Evolutionary conservation across 495 filamentous ascomycete species (phyloP).

Genomic region (Tuber microsphaerosporum): DNA sequence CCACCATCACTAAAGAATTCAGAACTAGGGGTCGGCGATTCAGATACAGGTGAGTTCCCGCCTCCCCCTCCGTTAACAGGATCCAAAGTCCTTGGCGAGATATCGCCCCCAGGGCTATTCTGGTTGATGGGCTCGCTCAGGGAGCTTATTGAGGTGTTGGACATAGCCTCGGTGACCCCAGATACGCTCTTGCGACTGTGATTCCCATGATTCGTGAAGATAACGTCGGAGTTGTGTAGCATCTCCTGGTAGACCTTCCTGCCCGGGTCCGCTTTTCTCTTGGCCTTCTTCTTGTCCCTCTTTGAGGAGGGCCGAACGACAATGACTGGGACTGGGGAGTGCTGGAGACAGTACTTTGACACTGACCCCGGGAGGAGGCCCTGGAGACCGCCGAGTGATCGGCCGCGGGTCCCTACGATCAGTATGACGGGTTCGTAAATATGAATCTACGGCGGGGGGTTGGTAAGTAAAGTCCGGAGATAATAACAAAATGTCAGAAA

Average conservation of each 20-base stretch:
- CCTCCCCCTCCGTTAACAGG: slow-evolving; percentile 3
- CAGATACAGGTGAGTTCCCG: slow-evolving; percentile 21
- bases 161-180: slow-evolving; percentile 29
- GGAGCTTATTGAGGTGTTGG: slow-evolving; percentile 33
- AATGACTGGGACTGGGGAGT: slow-evolving; percentile 93
- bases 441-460: slow-evolving; percentile 58
- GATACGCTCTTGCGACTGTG: slow-evolving; percentile 25
- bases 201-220: slow-evolving; percentile 35
- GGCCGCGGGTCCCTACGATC: slow-evolving; percentile 86
- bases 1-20: slow-evolving; percentile 4
- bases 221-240: slow-evolving; percentile 46
- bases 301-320: slow-evolving; percentile 88
- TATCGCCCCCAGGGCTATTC: slow-evolving; percentile 18
- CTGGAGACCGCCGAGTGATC: slow-evolving; percentile 79
- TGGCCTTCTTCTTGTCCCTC: slow-evolving; percentile 83
- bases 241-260: slow-evolving; percentile 76
- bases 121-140: slow-evolving; percentile 7
- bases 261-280: slow-evolving; percentile 70
- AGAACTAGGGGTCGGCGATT: slow-evolving; percentile 28
- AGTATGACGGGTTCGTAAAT: slow-evolving; percentile 92
- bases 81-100: slow-evolving; percentile 24
- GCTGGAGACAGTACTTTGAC: slow-evolving; percentile 92
- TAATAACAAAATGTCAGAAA: neutral
- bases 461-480: slow-evolving; percentile 10
- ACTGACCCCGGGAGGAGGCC: slow-evolving; percentile 86